Base-by-base conservation (phyloP, 768 basidiomycete species). In the Sutorius australiensis region DNA sequence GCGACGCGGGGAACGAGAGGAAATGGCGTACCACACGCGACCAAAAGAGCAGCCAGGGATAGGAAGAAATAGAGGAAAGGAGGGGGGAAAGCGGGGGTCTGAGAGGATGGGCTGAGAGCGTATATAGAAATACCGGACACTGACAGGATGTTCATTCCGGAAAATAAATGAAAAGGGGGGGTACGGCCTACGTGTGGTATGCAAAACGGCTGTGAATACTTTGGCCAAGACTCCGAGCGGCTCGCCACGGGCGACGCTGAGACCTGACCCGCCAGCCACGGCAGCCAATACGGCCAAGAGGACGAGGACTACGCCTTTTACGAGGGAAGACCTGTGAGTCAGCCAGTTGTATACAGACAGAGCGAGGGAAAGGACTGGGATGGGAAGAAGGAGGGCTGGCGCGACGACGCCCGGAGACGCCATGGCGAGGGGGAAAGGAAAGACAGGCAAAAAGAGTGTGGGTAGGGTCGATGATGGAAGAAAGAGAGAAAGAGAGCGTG, bases 81-180 rank as follows among this genome's bases (percentile, higher is more conserved):
- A 43, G 48, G 40, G 45, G 57, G 48, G 39, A 55, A 37, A 32
- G 48, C 13, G 21, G 36, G 28, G 12, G 27, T 33, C 27, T 49
- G 53, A 8, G 52, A 43, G 32, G 56, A 51, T 13, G 56, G 38
- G 24, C 42, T 32, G 30, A 65, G 59, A 40, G 66, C 57, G 42
- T 62, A 64, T 46, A 69, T 56, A 48, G 64, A 57, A 39, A 68
- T 49, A 9, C 50, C 48, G 19, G 61, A 69, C 48, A 69, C 68
- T 69, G 36, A n/a, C 9, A 21, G 31, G 17, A 3, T 5, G 32
- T 58, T n/a, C 36, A 53, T 38, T 37, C 1, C 31, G 11, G 19
- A 21, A 40, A 28, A 13, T 0, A 19, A 27, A 21, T n/a, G 37
- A 21, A 13, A 33, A 13, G 17, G 16, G 13, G 47, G 39, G 17